Conservation (phyloP, 2,329 filamentous ascomycete species). For the Zymoseptoria crescenta region DNA sequence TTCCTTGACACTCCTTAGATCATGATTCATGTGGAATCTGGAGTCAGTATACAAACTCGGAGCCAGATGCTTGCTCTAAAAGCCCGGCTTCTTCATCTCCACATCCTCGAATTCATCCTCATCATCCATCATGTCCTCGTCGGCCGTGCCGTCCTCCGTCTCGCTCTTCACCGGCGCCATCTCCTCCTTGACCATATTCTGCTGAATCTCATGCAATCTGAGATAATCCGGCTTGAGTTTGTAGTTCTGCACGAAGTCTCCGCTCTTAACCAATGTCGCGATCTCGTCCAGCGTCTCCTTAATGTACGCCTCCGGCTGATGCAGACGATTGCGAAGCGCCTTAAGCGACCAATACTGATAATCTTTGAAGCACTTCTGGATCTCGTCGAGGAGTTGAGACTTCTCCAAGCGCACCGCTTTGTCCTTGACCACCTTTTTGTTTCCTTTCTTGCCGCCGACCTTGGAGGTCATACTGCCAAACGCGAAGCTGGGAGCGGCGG, state of each 20-base stretch:
- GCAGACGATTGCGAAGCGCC: constrained; percentile 64
- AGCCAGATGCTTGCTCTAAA: not conserved
- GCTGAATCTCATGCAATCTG: constrained; percentile 38
- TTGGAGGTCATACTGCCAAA: constrained; percentile 29
- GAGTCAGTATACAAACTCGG: not conserved
- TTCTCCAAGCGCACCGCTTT: constrained; percentile 87
- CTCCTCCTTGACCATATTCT: constrained; percentile 42
- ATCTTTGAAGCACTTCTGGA: constrained; percentile 74
- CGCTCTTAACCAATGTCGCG: constrained; percentile 72
- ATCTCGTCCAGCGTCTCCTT: constrained; percentile 77
- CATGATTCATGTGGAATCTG: constrained; percentile 7
- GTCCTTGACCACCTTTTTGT: constrained; percentile 49
- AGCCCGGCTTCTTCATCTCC: constrained; percentile 20
- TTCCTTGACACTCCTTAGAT: not conserved
- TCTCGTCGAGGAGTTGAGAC: constrained; percentile 76
- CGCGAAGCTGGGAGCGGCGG: constrained; percentile 27
- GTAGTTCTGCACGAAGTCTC: constrained; percentile 80
- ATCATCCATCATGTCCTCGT: constrained; percentile 40
- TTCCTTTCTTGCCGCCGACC: constrained; percentile 17
- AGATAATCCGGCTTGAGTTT: constrained; percentile 66
- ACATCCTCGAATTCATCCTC: constrained; percentile 42
- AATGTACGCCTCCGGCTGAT: constrained; percentile 89
- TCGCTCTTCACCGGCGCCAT: constrained; percentile 31
- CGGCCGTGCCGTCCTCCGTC: constrained; percentile 33
- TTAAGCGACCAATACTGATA: constrained; percentile 95